A percentile compares a stretch with the other conserved stretches of the same genome.
phyloP scores from a whole-genome alignment of 2,329 filamentous ascomycete species.

The Verticillium nubilum region DNA sequence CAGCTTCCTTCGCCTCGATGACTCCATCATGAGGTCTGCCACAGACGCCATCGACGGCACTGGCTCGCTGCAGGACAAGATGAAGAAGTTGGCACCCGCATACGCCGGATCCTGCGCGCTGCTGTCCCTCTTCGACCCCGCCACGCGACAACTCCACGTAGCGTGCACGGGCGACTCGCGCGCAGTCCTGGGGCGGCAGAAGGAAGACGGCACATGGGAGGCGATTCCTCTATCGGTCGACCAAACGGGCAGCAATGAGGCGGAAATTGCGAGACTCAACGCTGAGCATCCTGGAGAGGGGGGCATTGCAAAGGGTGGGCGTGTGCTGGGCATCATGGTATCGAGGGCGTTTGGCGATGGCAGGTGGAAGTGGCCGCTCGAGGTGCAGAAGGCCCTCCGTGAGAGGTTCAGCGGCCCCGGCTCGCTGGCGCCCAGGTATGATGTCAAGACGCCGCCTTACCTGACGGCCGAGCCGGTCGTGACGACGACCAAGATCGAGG shows the following conservation, averaged over 20 bases:
- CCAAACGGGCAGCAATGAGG: conserved; percentile 58
- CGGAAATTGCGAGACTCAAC: conserved; percentile 50
- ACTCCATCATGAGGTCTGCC: conserved; percentile 42
- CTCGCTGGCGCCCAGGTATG: conserved; percentile 27
- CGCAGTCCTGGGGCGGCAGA: conserved; percentile 53
- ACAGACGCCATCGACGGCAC: conserved; percentile 21
- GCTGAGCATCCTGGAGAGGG: conserved; percentile 58
- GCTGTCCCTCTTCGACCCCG: conserved; percentile 55
- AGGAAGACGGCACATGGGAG: conserved; percentile 37
- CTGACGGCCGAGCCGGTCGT: conserved; percentile 62
- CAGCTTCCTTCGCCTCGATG: conserved; percentile 51
- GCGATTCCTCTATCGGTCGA: conserved; percentile 54
- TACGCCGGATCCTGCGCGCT: conserved; percentile 57
- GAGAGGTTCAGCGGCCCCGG: conserved; percentile 44
- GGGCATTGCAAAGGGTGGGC: conserved; percentile 44
- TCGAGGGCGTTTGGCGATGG: conserved; percentile 65
- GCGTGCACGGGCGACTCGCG: conserved; percentile 65
- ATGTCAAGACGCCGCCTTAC: conserved; percentile 56
- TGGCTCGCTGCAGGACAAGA: conserved; percentile 10
- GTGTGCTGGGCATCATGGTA: conserved; percentile 55
- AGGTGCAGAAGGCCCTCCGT: conserved; percentile 21
- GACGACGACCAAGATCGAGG: conserved; percentile 46
- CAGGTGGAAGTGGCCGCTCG: conserved; percentile 60
- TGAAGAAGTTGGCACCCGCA: conserved; percentile 24
- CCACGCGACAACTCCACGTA: conserved; percentile 47